Percentiles rank a stretch among this genome's conserved stretches.
phyloP scores from a whole-genome alignment of 208 protist species.

The Sergeia podlipaevii region DNA sequence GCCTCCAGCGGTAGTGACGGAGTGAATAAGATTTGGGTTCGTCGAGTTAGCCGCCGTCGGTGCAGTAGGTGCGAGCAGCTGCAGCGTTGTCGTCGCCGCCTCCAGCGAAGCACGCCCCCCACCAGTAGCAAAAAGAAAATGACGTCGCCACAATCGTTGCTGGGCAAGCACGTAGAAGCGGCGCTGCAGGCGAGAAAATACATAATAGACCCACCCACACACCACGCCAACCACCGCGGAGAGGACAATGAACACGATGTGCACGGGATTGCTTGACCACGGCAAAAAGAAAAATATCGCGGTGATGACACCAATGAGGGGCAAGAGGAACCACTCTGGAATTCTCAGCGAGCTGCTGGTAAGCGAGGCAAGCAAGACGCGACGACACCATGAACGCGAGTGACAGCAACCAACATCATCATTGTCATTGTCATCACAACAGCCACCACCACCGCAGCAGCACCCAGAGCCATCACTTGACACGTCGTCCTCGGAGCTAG shows the following conservation, averaged over 20 bases:
- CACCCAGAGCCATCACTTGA: constrained; percentile 1
- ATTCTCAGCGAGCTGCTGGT: constrained; percentile 9
- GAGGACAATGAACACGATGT: constrained; percentile 64
- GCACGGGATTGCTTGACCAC: constrained; percentile 49
- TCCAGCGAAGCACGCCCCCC: background rate
- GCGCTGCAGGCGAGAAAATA: constrained; percentile 3
- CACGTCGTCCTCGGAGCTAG: too few species aligned
- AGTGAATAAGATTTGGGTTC: too few species aligned
- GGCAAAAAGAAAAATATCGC: constrained; percentile 73
- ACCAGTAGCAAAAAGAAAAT: background rate
- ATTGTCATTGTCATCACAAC: background rate
- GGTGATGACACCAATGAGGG: constrained; percentile 31
- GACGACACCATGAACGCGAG: background rate
- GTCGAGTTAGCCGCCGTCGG: too few species aligned
- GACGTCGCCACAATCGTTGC: background rate
- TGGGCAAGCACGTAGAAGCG: background rate
- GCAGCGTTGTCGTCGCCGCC: background rate
- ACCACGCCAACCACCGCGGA: constrained; percentile 34
- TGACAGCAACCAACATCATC: background rate
- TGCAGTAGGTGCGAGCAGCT: background rate
- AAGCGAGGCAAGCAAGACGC: background rate
- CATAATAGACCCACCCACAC: constrained; percentile 35
- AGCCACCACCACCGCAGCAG: background rate
- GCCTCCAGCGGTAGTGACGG: too few species aligned
- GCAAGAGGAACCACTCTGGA: constrained; percentile 21